Evolutionary conservation across 345 rosid species (phyloP).

Genomic region (Litchi chinensis): DNA sequence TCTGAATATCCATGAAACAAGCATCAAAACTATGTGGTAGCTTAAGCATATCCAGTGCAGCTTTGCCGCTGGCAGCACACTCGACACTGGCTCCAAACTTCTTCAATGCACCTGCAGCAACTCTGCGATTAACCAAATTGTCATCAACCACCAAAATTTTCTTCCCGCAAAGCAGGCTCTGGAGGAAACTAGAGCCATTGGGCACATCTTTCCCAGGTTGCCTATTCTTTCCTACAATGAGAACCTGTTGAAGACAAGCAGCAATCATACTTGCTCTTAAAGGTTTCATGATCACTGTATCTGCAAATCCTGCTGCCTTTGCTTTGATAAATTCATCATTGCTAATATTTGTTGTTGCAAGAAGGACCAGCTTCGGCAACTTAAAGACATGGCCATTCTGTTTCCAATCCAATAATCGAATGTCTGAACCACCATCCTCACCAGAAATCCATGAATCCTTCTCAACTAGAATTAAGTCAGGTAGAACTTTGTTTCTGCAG

Average conservation of each 20-base stretch:
- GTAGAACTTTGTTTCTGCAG: conserved; percentile 47
- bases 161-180: conserved; percentile 69
- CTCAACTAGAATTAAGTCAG: conserved; percentile 81
- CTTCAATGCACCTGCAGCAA: conserved; percentile 93
- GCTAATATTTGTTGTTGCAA: conserved; percentile 79
- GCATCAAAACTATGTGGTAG: conserved; percentile 87
- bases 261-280: conserved; percentile 94
- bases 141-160: conserved; percentile 94
- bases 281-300: conserved; percentile 92
- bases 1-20: conserved; percentile 99
- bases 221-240: conserved; percentile 67
- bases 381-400: conserved; percentile 51
- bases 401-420: conserved; percentile 41
- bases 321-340: conserved; percentile 68
- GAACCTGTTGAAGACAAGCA: conserved; percentile 88
- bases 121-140: conserved; percentile 84
- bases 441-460: conserved; percentile 80
- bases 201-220: conserved; percentile 43
- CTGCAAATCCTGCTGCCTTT: conserved; percentile 81
- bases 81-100: conserved; percentile 91
- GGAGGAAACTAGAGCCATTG: conserved; percentile 50
- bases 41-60: conserved; percentile 73
- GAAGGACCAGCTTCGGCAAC: conserved; percentile 68
- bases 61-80: conserved; percentile 85
- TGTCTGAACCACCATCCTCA: conserved; percentile 47